A percentile compares a stretch with the other conserved stretches of the same genome.
phyloP scores from a whole-genome alignment of 225 moss, liverwort and hornwort species.

The Pleurozium schreberi region DNA sequence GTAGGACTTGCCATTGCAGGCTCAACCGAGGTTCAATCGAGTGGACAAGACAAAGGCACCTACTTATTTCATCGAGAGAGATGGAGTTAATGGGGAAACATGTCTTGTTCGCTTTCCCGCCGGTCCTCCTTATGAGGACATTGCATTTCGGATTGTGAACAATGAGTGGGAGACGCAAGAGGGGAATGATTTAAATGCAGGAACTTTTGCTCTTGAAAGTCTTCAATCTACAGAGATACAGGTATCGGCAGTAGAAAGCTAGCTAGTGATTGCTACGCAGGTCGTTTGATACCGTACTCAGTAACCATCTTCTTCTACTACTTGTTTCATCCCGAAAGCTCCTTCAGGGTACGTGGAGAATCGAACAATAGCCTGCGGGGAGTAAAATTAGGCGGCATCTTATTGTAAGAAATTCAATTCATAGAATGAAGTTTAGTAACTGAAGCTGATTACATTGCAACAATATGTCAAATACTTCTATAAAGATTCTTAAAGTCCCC shows the following conservation, averaged over 20 bases:
- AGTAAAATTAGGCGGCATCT: not conserved
- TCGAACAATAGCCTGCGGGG: not conserved
- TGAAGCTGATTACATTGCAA: not conserved
- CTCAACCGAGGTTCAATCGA: not conserved
- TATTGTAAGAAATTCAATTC: not conserved
- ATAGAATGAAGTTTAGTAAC: not conserved
- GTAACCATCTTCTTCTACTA: not conserved
- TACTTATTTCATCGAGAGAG: conserved; percentile 55
- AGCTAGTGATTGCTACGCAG: not conserved
- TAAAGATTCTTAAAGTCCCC: not conserved
- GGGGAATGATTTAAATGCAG: conserved; percentile 80
- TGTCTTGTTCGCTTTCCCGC: conserved; percentile 66
- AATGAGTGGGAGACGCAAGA: conserved; percentile 81
- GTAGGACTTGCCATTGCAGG: not conserved
- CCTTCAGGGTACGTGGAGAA: not conserved
- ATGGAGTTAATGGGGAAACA: conserved; percentile 61
- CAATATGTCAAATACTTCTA: not conserved
- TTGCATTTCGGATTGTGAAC: conserved; percentile 79
- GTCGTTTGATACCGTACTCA: not conserved
- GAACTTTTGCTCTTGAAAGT: conserved; percentile 65
- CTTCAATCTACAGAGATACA: conserved; percentile 77
- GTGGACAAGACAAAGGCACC: conserved; percentile 77
- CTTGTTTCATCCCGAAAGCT: not conserved
- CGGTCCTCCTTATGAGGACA: conserved; percentile 71
- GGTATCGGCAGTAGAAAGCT: conserved; percentile 45